Conservation (phyloP, 495 filamentous ascomycete genomes). For the Lasiosphaeria ovina region DNA sequence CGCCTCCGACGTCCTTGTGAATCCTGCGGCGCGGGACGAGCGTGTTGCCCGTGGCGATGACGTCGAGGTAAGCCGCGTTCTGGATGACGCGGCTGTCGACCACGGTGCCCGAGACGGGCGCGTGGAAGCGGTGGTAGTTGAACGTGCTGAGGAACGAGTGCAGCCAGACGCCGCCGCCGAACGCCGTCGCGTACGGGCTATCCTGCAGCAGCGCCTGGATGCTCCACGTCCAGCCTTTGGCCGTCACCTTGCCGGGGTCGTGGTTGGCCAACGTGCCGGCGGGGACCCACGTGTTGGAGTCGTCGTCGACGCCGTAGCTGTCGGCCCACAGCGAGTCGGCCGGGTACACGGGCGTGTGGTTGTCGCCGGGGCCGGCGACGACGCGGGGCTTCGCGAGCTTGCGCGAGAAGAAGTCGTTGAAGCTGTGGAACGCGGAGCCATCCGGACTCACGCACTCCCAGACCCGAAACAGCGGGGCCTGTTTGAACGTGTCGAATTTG, state of each 20-base stretch:
- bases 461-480: not conserved
- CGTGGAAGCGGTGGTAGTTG: conserved; percentile 11
- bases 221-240: conserved; percentile 5
- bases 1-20: too few species aligned
- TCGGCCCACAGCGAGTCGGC: not conserved
- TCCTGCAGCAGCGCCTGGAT: conserved; percentile 1
- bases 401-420: conserved; percentile 11
- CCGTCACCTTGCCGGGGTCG: not conserved
- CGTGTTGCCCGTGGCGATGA: not conserved
- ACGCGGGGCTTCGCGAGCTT: not conserved
- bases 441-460: conserved; percentile 2
- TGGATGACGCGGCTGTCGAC: conserved; percentile 6
- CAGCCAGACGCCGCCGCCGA: conserved; percentile 3
- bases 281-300: too few species aligned
- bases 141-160: conserved; percentile 4
- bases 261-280: too few species aligned
- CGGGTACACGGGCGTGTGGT: not conserved
- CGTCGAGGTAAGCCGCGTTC: conserved; percentile 6
- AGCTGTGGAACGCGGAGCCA: conserved; percentile 1
- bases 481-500: not conserved
- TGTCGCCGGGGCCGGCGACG: not conserved
- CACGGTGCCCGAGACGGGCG: conserved; percentile 7
- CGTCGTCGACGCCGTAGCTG: not conserved
- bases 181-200: not conserved
- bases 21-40: not conserved